Percentiles rank a stretch among this genome's conserved stretches.
These are phyloP conservation scores for Trametes coccinea DNA, from an alignment of 768 basidiomycete species.

Conservation along the genomic window DNA sequence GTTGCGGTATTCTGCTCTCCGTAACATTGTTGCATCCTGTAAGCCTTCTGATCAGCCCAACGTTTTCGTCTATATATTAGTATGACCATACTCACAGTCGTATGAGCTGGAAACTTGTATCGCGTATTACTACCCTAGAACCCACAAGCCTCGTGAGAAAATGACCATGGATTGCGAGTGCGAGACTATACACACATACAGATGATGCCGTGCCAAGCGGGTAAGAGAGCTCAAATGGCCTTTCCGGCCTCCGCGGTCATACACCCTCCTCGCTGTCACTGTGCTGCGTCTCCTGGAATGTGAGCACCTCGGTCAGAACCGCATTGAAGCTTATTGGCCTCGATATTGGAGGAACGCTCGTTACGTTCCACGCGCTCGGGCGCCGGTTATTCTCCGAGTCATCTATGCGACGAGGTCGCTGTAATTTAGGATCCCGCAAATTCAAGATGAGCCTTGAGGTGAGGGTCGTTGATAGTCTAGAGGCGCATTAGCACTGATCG, in stretches of 20 bases:
- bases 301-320: constrained; percentile 1
- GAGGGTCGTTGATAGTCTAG: constrained; percentile 15
- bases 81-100: too few species aligned
- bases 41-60: too few species aligned
- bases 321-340: neutral
- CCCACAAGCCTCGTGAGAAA: too few species aligned
- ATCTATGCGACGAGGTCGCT: constrained; percentile 2
- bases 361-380: neutral
- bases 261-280: neutral
- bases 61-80: too few species aligned
- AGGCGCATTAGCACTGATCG: neutral
- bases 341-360: constrained; percentile 3
- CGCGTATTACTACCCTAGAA: too few species aligned
- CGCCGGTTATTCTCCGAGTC: neutral
- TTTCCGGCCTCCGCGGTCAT: neutral
- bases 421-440: constrained; percentile 14
- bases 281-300: neutral
- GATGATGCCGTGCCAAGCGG: too few species aligned
- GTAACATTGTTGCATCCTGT: too few species aligned
- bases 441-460: constrained; percentile 22
- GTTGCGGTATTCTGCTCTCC: too few species aligned
- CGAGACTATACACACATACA: too few species aligned
- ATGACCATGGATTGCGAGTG: too few species aligned
- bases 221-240: too few species aligned
- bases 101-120: too few species aligned